These are phyloP conservation scores for Fusarium sp. DNA, from an alignment of 2,329 filamentous ascomycete species.

Conservation along the genomic window DNA sequence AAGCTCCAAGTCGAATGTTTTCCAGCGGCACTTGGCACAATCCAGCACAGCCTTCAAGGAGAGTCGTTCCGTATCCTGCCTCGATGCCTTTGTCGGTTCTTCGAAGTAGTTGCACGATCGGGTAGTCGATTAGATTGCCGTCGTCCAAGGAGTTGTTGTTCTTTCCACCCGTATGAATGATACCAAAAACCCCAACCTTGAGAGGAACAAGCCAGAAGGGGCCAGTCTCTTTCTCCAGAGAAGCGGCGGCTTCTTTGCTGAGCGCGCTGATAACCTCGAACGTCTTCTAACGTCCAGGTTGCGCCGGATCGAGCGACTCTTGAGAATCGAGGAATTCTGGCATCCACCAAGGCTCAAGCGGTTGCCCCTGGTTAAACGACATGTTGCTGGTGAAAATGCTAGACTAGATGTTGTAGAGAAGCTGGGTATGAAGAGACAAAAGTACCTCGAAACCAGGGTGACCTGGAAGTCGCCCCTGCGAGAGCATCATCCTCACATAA, in stretches of 20 bases:
- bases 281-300: neutral
- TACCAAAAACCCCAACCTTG: neutral
- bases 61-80: neutral
- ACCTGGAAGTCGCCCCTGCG: too few species aligned
- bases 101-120: neutral
- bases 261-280: neutral
- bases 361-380: neutral
- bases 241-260: neutral
- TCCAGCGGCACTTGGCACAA: neutral
- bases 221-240: neutral
- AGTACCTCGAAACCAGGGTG: too few species aligned
- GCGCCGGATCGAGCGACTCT: neutral
- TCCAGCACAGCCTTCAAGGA: neutral
- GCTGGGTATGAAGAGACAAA: too few species aligned
- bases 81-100: neutral
- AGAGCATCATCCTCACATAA: too few species aligned
- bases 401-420: too few species aligned
- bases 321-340: neutral
- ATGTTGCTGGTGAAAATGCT: neutral
- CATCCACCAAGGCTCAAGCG: neutral
- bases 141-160: neutral
- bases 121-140: neutral
- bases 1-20: neutral
- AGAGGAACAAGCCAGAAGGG: neutral
- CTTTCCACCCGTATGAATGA: neutral